Base-by-base conservation (phyloP, 176 grass and related monocot genomes). In the Hsuehochloa calcarea region DNA sequence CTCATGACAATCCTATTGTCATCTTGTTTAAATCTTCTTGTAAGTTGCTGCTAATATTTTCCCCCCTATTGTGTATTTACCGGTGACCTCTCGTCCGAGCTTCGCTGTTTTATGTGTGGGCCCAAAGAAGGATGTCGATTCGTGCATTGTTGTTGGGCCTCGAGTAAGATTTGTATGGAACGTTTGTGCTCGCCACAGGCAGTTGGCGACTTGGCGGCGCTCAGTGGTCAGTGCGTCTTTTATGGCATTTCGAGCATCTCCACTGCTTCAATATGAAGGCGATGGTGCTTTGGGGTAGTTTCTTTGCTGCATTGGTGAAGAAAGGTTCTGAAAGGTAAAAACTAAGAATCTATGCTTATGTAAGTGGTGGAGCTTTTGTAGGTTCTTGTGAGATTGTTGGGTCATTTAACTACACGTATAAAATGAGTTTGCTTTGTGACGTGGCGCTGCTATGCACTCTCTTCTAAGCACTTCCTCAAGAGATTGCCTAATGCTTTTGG, bases 11-110 rank as follows among this genome's bases (percentile, higher is more conserved):
- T 12, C 74, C 20, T 50, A 80, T 3, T 63, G 62, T 68, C 25
- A 58, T 73, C 47, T 73, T 87, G 80, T 74, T 83, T 73, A 87
- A 74, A 37, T 74, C 16, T 60, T 74, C 38, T 3, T 83, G 55
- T 47, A 79, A 72, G 60, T 41, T 45, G 35, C 15, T 22, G 61
- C 47, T 44, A 3, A 3, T 49, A 45, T 58, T 43, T 17, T 11
- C 20, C 34, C 19, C 3, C 17, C 0, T 25, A 8, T 34, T 68
- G n/a, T 81, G 13, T 81, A 34, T 54, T 40, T 55, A 29, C 43
- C 39, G 41, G 47, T 4, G 26, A 16, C 4, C 9, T 79, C 19
- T 5, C 20, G 39, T 5, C 59, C 16, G 15, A 12, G 25, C 27
- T 49, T 79, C 27, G 66, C 44, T 29, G 25, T 35, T 79, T 43